phyloP scores from a whole-genome alignment of 192 early-diverging fungal genomes.

The Podila epicladia region DNA sequence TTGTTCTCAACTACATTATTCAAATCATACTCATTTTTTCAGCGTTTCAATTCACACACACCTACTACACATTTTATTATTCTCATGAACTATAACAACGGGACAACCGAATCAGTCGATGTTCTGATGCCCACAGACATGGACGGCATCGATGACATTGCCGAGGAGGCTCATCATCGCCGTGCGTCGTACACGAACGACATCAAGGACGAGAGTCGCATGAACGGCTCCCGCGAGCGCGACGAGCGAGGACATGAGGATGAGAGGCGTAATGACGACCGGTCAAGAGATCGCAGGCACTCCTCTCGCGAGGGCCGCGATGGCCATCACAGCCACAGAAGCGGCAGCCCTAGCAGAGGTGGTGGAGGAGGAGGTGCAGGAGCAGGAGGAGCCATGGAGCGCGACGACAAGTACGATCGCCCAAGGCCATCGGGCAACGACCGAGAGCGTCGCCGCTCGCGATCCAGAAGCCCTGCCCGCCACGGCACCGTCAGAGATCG shows the following conservation, averaged over 20 bases:
- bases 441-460: slow-evolving; percentile 15
- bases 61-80: too few relatives aligned
- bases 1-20: too few relatives aligned
- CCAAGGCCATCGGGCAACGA: slow-evolving; percentile 5
- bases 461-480: slow-evolving; percentile 34
- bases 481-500: slow-evolving; percentile 55
- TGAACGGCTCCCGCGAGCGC: neutral
- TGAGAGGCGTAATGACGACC: slow-evolving; percentile 5
- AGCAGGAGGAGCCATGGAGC: slow-evolving; percentile 1
- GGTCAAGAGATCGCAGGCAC: slow-evolving; percentile 4
- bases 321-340: neutral
- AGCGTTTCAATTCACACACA: too few relatives aligned
- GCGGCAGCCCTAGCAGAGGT: slow-evolving; percentile 14
- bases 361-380: slow-evolving; percentile 3
- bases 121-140: slow-evolving; percentile 21
- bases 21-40: too few relatives aligned
- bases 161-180: slow-evolving; percentile 34
- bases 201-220: slow-evolving; percentile 3
- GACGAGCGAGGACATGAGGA: neutral
- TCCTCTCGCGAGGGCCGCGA: neutral
- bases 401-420: slow-evolving; percentile 41
- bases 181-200: slow-evolving; percentile 16
- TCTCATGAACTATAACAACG: neutral
- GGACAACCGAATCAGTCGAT: slow-evolving; percentile 5
- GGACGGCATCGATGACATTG: slow-evolving; percentile 19